phyloP scores from a whole-genome alignment of 192 early-diverging fungal genomes.

The Geosiphon pyriformis region DNA sequence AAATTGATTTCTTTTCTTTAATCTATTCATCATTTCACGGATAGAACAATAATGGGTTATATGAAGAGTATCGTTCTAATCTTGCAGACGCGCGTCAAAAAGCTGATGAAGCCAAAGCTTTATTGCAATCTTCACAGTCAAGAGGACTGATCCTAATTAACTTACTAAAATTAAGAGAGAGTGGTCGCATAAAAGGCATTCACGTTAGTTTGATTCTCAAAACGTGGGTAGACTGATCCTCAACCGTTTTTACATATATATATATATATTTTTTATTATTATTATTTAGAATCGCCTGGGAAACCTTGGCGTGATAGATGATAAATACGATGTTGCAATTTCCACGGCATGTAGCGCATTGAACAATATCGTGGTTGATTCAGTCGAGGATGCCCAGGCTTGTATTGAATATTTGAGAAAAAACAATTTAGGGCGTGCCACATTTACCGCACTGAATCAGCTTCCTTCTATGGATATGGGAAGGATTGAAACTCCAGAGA shows the following conservation, averaged over 20 bases:
- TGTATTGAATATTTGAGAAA: conserved; percentile 86
- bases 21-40: conserved; percentile 14
- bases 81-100: conserved; percentile 49
- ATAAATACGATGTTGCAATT: conserved; percentile 91
- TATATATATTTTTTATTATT: background rate
- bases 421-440: conserved; percentile 81
- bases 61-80: conserved; percentile 36
- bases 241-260: background rate
- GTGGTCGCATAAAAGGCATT: conserved; percentile 71
- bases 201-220: conserved; percentile 39
- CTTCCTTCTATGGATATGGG: conserved; percentile 47
- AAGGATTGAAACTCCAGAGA: conserved; percentile 63
- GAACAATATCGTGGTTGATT: conserved; percentile 88
- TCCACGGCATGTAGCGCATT: conserved; percentile 82
- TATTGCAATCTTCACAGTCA: conserved; percentile 57
- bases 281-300: conserved; percentile 72
- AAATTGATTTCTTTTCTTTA: background rate
- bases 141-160: conserved; percentile 64
- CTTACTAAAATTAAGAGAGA: conserved; percentile 64
- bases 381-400: conserved; percentile 76
- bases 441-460: conserved; percentile 79
- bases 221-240: background rate
- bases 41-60: conserved; percentile 33
- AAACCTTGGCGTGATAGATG: conserved; percentile 91
- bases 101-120: conserved; percentile 63